Conservation (phyloP, 331 rosid genomes). For the Rhamnella rubrinervis region DNA sequence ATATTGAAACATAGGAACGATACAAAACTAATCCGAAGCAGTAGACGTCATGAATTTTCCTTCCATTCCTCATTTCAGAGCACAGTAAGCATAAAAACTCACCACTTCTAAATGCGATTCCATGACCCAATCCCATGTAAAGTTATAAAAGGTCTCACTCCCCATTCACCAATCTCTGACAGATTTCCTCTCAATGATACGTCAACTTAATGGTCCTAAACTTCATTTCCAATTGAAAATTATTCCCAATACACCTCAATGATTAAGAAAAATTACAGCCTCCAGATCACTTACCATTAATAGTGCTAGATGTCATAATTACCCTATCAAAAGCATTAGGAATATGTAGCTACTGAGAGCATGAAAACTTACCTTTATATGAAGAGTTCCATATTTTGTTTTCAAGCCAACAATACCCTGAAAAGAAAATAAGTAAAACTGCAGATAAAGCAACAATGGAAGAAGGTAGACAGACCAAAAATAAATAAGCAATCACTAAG, state of each 20-base stretch:
- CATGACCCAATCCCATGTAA: neutral
- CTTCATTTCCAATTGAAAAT: neutral
- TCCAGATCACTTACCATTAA: conserved; percentile 4
- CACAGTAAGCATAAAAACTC: too few species aligned
- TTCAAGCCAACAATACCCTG: conserved; percentile 82
- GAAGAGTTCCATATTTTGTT: conserved; percentile 74
- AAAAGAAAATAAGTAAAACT: conserved; percentile 7
- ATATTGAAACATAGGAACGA: too few species aligned
- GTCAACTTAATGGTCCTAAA: neutral
- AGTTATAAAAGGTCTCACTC: neutral
- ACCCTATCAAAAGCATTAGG: conserved; percentile 13
- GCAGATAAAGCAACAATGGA: conserved; percentile 1
- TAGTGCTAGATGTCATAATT: neutral
- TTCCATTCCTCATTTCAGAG: too few species aligned
- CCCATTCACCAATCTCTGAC: too few species aligned
- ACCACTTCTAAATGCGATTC: neutral
- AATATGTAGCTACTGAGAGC: conserved; percentile 13
- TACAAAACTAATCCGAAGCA: too few species aligned
- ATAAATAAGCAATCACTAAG: neutral
- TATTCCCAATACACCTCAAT: too few species aligned
- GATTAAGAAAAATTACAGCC: neutral
- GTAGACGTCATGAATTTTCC: too few species aligned
- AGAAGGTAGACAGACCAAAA: neutral
- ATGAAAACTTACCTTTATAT: conserved; percentile 60
- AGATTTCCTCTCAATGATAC: neutral